These are phyloP conservation scores for Capsicum rhomboideum DNA, from an alignment of 257 asterid species.

Conservation along the genomic window DNA sequence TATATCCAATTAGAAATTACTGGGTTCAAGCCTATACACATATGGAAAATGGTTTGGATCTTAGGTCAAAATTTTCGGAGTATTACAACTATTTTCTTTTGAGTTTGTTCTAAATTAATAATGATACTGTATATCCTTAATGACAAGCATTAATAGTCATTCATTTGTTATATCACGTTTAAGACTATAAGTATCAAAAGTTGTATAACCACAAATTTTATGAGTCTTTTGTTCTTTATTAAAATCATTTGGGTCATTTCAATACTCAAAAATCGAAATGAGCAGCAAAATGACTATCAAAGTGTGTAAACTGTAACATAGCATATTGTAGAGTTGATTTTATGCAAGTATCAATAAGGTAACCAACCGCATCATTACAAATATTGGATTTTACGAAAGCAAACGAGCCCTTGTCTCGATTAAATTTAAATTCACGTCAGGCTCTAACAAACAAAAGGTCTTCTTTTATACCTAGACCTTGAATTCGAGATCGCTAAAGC, in stretches of 20 bases:
- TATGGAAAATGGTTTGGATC: no score
- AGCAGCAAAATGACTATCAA: not conserved
- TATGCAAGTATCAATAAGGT: not conserved
- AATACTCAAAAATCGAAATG: not conserved
- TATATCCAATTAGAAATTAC: no score
- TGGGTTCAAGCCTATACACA: no score
- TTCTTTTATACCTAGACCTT: not conserved
- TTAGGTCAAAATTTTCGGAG: no score
- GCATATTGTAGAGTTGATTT: not conserved
- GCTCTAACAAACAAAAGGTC: not conserved
- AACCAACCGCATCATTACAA: not conserved
- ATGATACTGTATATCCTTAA: no score
- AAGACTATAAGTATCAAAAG: not conserved
- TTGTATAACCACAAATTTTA: not conserved
- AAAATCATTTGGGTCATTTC: not conserved
- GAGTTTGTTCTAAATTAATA: no score
- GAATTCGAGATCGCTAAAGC: not conserved
- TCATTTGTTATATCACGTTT: not conserved
- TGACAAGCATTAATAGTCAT: not conserved
- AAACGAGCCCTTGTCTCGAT: not conserved
- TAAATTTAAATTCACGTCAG: no score
- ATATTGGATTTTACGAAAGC: not conserved
- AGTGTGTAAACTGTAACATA: no score
- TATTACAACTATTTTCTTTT: no score
- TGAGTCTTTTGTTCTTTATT: not conserved